These are phyloP conservation scores for Eimeria sp. DNA, from an alignment of 169 alveolate genomes.

Conservation along the genomic window DNA sequence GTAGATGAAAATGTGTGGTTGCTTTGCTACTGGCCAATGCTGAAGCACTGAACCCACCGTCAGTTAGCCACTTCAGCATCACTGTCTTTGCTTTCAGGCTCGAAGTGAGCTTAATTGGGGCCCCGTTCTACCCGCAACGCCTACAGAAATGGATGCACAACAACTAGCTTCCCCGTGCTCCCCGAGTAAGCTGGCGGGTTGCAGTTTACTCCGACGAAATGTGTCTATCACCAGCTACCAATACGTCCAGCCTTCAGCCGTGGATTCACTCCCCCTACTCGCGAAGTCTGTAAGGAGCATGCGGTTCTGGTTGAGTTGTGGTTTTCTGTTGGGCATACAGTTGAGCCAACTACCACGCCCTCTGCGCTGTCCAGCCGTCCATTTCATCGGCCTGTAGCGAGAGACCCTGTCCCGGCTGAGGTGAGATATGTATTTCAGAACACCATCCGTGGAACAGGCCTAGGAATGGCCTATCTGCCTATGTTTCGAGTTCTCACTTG, in stretches of 20 bases:
- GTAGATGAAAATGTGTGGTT: background rate
- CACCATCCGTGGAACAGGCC: background rate
- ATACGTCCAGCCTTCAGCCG: background rate
- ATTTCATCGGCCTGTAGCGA: conserved; percentile 34
- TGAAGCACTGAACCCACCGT: background rate
- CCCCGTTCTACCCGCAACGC: background rate
- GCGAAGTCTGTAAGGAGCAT: background rate
- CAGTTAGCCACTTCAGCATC: background rate
- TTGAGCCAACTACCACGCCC: conserved; percentile 1
- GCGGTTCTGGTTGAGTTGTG: background rate
- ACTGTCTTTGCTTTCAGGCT: conserved; percentile 32
- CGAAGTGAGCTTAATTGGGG: background rate
- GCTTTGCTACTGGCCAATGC: background rate
- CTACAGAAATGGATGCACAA: background rate
- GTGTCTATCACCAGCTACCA: background rate
- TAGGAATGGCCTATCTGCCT: background rate
- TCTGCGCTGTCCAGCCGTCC: background rate
- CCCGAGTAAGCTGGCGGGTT: background rate
- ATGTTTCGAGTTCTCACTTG: background rate
- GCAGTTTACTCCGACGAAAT: background rate
- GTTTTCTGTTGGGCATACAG: conserved; percentile 17
- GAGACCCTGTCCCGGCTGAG: conserved; percentile 58
- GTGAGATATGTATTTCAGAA: background rate
- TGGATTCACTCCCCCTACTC: background rate
- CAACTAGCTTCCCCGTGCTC: background rate